Evolutionary conservation across 768 basidiomycete genomes (phyloP).

Genomic region (Naganishia antarctica): DNA sequence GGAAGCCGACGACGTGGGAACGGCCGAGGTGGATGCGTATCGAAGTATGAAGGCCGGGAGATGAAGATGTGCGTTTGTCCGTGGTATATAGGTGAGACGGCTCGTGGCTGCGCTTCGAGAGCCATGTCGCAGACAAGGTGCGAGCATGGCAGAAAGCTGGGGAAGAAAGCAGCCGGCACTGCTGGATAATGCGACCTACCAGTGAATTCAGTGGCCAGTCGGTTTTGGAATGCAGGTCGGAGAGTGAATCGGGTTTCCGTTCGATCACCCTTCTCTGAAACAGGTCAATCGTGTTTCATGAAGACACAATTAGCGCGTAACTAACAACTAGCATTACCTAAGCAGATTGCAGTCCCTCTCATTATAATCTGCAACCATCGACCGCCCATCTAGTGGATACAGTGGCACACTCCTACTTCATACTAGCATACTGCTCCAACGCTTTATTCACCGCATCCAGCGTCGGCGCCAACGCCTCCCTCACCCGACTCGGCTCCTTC

Average conservation of each 20-base stretch:
- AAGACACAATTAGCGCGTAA: neutral
- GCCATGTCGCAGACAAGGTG: neutral
- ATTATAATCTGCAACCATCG: too few species aligned
- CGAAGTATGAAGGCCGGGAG: neutral
- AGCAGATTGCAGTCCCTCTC: too few species aligned
- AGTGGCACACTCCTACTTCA: slow-evolving; percentile 7
- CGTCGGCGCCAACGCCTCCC: slow-evolving; percentile 29
- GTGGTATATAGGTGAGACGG: neutral
- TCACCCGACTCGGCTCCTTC: slow-evolving; percentile 40
- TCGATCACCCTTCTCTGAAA: slow-evolving; percentile 2
- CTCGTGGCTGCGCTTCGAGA: neutral
- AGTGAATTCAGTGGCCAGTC: too few species aligned
- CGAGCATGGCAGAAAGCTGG: neutral
- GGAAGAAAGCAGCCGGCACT: too few species aligned
- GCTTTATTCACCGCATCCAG: slow-evolving; percentile 27
- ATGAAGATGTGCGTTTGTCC: neutral
- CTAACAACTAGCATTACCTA: neutral
- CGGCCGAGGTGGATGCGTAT: neutral
- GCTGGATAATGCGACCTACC: too few species aligned
- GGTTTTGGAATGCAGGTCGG: too few species aligned
- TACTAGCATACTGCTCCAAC: slow-evolving; percentile 26
- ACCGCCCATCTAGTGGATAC: too few species aligned
- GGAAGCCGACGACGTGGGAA: neutral
- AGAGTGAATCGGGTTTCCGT: too few species aligned
- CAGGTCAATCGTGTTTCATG: neutral